Conservation (phyloP, 305 asterid genomes). For the Fraxinus dipetala region DNA sequence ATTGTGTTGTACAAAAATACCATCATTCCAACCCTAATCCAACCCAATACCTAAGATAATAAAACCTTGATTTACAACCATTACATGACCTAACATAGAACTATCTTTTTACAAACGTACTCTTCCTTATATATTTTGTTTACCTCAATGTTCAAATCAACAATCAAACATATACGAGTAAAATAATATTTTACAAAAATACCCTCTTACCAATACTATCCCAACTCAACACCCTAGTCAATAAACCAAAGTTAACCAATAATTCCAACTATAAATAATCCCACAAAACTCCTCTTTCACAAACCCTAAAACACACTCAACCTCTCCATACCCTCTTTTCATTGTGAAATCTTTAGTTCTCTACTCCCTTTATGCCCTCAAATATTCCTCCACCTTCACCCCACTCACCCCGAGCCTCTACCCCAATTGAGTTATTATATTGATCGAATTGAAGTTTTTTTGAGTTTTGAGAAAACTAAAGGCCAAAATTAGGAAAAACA, state of each 20-base stretch:
- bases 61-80: not conserved
- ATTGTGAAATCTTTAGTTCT: not conserved
- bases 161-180: not conserved
- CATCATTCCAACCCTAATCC: not conserved
- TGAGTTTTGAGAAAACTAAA: constrained; percentile 9
- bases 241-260: constrained; percentile 31
- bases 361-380: not conserved
- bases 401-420: not conserved
- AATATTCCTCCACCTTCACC: not conserved
- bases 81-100: constrained; percentile 2
- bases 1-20: not conserved
- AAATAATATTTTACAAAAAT: constrained; percentile 1
- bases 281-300: constrained; percentile 22
- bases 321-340: constrained; percentile 6
- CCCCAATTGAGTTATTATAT: constrained; percentile 4
- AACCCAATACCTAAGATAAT: not conserved
- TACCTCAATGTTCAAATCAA: constrained; percentile 27
- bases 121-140: constrained; percentile 17
- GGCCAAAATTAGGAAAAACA: constrained; percentile 4
- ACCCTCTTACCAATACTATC: constrained; percentile 21
- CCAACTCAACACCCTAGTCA: constrained; percentile 34
- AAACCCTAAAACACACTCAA: constrained; percentile 19
- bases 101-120: not conserved
- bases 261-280: constrained; percentile 33
- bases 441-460: constrained; percentile 16